These are phyloP conservation scores for Cyberlindnera euphorbiae DNA, from an alignment of 805 yeast genomes.

Conservation along the genomic window DNA sequence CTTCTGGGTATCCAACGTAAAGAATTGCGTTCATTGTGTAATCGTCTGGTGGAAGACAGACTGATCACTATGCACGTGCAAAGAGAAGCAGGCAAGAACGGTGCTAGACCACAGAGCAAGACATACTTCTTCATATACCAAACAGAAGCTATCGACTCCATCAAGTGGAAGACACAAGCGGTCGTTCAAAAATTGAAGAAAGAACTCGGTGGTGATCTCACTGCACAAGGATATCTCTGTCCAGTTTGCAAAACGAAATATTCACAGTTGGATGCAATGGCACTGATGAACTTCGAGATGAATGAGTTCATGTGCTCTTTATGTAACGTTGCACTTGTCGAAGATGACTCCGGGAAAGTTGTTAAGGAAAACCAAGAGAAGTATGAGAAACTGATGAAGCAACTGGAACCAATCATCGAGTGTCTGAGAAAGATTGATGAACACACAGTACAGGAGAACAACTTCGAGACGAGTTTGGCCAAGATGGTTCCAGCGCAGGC, in stretches of 20 bases:
- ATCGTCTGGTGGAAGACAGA: slow-evolving; percentile 79
- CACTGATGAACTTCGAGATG: slow-evolving; percentile 72
- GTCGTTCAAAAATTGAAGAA: slow-evolving; percentile 75
- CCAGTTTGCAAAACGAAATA: slow-evolving; percentile 79
- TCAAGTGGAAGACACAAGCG: slow-evolving; percentile 93
- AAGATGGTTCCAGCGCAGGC: slow-evolving; percentile 83
- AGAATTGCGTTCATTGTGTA: slow-evolving; percentile 78
- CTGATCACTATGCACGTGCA: slow-evolving; percentile 66
- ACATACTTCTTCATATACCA: slow-evolving; percentile 84
- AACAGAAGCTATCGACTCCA: slow-evolving; percentile 91
- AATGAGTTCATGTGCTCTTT: slow-evolving; percentile 80
- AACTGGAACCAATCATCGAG: slow-evolving; percentile 82
- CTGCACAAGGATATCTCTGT: slow-evolving; percentile 92
- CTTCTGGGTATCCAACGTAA: slow-evolving; percentile 81
- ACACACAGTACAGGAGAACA: slow-evolving; percentile 75
- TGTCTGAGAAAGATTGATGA: slow-evolving; percentile 81
- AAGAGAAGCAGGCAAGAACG: slow-evolving; percentile 56
- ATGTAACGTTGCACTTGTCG: slow-evolving; percentile 72
- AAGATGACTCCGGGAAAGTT: slow-evolving; percentile 84
- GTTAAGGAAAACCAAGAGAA: slow-evolving; percentile 77
- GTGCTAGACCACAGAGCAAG: slow-evolving; percentile 61
- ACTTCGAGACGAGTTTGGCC: slow-evolving; percentile 80
- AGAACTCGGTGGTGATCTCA: slow-evolving; percentile 77
- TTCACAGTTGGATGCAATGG: slow-evolving; percentile 82
- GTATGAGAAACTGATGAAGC: slow-evolving; percentile 80